Conservation (phyloP, 169 alveolate species). For the Fabrea salina region DNA sequence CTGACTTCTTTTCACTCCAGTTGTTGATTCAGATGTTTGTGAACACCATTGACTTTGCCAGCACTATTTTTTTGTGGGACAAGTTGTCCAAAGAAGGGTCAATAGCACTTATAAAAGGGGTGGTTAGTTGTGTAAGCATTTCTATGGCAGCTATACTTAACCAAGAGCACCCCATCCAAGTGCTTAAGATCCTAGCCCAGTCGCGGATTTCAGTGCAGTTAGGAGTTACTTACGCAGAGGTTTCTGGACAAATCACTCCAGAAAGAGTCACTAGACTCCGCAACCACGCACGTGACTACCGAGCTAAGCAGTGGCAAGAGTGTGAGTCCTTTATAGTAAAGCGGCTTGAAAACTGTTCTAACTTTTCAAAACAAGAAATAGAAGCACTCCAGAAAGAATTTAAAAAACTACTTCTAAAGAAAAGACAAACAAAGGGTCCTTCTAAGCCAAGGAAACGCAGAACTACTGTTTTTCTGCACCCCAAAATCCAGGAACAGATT, state of each 20-base stretch:
- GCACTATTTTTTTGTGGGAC: constrained; percentile 16
- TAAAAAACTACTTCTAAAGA: neutral
- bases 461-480: neutral
- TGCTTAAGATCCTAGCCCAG: neutral
- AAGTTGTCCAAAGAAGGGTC: constrained; percentile 2
- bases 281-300: neutral
- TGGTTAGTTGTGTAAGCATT: neutral
- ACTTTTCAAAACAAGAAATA: neutral
- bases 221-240: neutral
- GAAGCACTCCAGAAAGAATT: neutral
- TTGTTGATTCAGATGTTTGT: constrained; percentile 23
- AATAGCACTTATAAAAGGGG: constrained; percentile 11
- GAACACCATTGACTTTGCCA: constrained; percentile 21
- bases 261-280: constrained; percentile 2
- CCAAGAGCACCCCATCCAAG: constrained; percentile 5
- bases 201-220: neutral
- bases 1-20: constrained; percentile 26
- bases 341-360: constrained; percentile 22
- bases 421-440: neutral
- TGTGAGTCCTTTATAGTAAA: neutral
- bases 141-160: neutral
- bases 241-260: neutral
- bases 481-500: neutral
- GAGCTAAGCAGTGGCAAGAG: constrained; percentile 24
- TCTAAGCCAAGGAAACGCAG: neutral